Evolutionary conservation across 441 rosid genomes (phyloP).

Genomic region (Eutrema salsugineum): DNA sequence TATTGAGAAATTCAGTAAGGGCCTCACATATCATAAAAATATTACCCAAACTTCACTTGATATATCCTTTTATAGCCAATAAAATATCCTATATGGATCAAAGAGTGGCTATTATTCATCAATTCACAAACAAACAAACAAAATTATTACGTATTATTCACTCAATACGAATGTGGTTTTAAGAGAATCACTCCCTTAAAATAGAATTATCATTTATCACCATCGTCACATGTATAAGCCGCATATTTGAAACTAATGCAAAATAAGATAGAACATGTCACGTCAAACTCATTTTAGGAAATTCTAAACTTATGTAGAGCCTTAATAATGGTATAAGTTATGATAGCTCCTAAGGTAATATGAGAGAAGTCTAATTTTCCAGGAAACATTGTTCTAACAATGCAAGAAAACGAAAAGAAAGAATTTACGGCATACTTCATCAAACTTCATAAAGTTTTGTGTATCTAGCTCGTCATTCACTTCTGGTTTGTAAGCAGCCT

Average conservation of each 20-base stretch:
- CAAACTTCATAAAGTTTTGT: slow-evolving; percentile 96
- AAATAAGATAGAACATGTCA: background rate
- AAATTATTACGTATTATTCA: too few species aligned
- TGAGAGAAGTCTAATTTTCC: background rate
- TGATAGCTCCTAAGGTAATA: background rate
- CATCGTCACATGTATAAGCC: background rate
- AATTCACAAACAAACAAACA: background rate
- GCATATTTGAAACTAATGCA: background rate
- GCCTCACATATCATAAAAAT: background rate
- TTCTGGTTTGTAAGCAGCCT: slow-evolving; percentile 95
- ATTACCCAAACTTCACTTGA: background rate
- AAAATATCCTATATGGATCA: background rate
- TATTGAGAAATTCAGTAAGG: slow-evolving; percentile 10
- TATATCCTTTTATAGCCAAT: background rate
- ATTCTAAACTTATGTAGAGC: background rate
- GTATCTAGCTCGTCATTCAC: slow-evolving; percentile 95
- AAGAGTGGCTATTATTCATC: background rate
- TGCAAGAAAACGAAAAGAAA: slow-evolving; percentile 2
- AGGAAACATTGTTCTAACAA: too few species aligned
- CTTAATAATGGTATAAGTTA: background rate
- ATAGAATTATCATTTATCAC: background rate
- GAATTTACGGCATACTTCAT: slow-evolving; percentile 59
- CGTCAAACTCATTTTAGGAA: too few species aligned
- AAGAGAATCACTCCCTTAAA: background rate
- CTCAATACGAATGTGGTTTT: background rate